Conservation (phyloP, 306 rosid species). For the Prinsepia uniflora region DNA sequence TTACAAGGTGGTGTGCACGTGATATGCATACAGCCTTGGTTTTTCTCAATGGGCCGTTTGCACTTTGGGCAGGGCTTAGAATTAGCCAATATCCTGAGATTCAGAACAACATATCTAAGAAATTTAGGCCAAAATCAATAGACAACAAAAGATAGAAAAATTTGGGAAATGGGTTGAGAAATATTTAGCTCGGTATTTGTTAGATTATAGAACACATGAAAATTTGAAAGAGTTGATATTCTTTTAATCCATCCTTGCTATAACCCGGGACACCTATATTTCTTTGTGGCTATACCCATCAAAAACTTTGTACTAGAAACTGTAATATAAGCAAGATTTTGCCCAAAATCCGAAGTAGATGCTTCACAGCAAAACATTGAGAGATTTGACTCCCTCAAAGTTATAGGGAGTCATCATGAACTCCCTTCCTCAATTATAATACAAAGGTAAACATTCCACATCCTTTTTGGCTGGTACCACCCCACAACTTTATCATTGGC, state of each 20-base stretch:
- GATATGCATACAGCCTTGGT: conserved; percentile 94
- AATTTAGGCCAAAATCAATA: background rate
- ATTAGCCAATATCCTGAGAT: conserved; percentile 67
- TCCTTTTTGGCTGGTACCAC: background rate
- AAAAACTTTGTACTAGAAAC: background rate
- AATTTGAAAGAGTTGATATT: background rate
- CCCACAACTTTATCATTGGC: background rate
- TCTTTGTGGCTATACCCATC: background rate
- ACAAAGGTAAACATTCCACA: background rate
- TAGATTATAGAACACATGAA: background rate
- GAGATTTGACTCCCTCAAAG: background rate
- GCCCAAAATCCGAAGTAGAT: background rate
- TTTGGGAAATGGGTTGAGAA: background rate
- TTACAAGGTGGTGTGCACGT: conserved; percentile 89
- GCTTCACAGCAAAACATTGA: background rate
- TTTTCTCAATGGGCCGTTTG: conserved; percentile 87
- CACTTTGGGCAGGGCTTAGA: conserved; percentile 90
- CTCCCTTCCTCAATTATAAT: background rate
- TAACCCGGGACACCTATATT: background rate
- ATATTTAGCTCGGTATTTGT: background rate
- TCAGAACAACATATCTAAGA: conserved; percentile 17
- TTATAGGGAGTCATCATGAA: background rate
- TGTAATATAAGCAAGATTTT: background rate
- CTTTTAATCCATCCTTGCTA: background rate
- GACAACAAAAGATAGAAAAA: too few species aligned